Conservation (phyloP, 495 filamentous ascomycete genomes). For the Peziza echinospora region DNA sequence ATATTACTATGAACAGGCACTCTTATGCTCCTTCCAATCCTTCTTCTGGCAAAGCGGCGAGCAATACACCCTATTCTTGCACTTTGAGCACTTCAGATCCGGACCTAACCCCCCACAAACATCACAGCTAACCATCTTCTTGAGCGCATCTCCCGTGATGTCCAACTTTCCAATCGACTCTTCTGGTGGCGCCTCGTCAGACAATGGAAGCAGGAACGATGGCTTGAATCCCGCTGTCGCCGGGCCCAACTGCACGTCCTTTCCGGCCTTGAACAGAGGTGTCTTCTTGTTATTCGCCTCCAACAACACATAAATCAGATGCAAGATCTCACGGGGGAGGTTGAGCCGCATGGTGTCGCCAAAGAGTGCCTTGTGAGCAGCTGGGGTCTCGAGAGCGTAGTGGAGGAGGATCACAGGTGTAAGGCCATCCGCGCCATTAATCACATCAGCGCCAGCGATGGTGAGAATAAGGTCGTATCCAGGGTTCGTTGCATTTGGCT, state of each 20-base stretch:
- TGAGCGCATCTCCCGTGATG: not conserved
- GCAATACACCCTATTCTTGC: constrained; percentile 9
- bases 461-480: not conserved
- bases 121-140: not conserved
- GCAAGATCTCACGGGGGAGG: not conserved
- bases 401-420: not conserved
- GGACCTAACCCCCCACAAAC: constrained; percentile 1
- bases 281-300: not conserved
- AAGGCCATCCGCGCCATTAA: not conserved
- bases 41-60: constrained; percentile 7
- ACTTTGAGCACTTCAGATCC: constrained; percentile 8
- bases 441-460: not conserved
- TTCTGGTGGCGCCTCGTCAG: not conserved
- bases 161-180: not conserved
- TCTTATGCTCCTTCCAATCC: constrained; percentile 14
- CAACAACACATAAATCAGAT: not conserved
- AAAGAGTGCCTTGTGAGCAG: not conserved
- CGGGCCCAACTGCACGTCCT: not conserved
- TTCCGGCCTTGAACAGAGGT: not conserved
- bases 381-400: not conserved
- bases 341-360: not conserved
- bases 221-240: not conserved
- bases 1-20: constrained; percentile 2
- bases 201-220: not conserved
- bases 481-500: not conserved